Percentiles rank a stretch among this genome's conserved stretches.
Evolutionary conservation across 768 basidiomycete genomes (phyloP).

Genomic region (Lactarius vividus): DNA sequence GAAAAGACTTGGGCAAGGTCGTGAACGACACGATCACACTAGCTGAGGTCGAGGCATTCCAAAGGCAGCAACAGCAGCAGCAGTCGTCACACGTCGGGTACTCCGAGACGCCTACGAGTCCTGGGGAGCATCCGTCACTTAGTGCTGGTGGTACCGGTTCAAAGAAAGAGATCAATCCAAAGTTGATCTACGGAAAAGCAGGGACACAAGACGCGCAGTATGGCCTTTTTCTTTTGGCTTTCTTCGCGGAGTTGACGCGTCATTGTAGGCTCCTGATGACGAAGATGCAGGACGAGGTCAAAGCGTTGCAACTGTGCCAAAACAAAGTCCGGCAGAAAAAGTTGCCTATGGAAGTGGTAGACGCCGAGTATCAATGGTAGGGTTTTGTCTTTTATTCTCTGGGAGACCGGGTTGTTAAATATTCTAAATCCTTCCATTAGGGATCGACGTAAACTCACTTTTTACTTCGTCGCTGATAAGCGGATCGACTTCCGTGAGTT

Average conservation of each 20-base stretch:
- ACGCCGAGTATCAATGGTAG: conserved; percentile 98
- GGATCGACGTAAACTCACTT: conserved; percentile 97
- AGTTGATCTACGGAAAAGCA: conserved; percentile 93
- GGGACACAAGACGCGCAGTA: conserved; percentile 78
- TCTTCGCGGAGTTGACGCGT: conserved; percentile 10
- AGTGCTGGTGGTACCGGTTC: conserved; percentile 35
- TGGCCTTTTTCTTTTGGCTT: conserved; percentile 32
- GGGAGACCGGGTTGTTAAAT: not conserved
- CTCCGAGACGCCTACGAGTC: conserved; percentile 45
- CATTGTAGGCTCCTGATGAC: conserved; percentile 60
- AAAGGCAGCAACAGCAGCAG: conserved; percentile 64
- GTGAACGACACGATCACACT: conserved; percentile 89
- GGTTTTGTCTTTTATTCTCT: conserved; percentile 31
- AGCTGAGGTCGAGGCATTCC: conserved; percentile 87
- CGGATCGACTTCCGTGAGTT: conserved; percentile 96
- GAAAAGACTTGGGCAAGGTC: conserved; percentile 89
- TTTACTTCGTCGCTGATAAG: conserved; percentile 96
- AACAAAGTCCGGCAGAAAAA: conserved; percentile 92
- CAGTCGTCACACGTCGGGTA: conserved; percentile 42
- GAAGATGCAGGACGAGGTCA: conserved; percentile 88
- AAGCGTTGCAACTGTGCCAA: conserved; percentile 88
- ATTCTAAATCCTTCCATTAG: conserved; percentile 38
- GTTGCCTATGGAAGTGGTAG: conserved; percentile 97
- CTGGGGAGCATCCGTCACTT: conserved; percentile 38
- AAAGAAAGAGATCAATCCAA: conserved; percentile 94